Evolutionary conservation across 2,329 filamentous ascomycete genomes (phyloP), one percentile per base, ranked within the genome.

Genomic region (Colletotrichum gloeosporioides): DNA sequence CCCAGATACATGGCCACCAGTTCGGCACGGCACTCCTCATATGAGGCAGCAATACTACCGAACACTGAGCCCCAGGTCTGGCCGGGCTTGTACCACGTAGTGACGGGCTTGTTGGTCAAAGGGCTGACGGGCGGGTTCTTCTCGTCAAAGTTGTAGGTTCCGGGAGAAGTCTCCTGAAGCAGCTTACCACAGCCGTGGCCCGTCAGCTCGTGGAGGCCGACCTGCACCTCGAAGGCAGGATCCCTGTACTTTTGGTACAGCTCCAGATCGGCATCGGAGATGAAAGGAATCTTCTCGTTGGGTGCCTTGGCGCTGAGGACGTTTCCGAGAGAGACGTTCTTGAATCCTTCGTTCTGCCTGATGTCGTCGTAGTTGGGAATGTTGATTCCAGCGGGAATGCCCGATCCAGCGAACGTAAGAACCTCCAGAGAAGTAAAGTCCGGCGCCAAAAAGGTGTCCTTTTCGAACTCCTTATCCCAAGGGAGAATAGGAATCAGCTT

Each of bases 361-460:
- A 97, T 95, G 77, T 93, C 92, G 79, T 95, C 94, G 80, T 94
- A 95, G 84, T 94, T 94, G 71, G 90, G 91, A 76, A 93, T 92
- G 80, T 93, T 93, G 81, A 93, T 93, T 31, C 93, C 92, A 29
- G 92, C 92, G 12, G 92, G 92, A 71, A 94, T 94, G 73, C 91
- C 93, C 75, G 89, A 93, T 68, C 88, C 85, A 73, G 84, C 85
- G 80, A 98, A 98, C 1, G 94, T 95, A 77, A 98, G 86, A 4
- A 98, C 96, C 84, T 99, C 97, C 3, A 99, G 89, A 12, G 95
- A 97, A 0, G 97, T 99, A 82, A 99, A 99, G 84, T 99, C 97
- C 0, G 97, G 97, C 69, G 95, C 96, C 44, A 98, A 86, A 85
- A 99, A 99, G 82, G 94, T 96, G 87, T 98, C 96, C 86, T 99